Base-by-base conservation (phyloP, 768 basidiomycete genomes). In the Hygrophorus pudorinus region DNA sequence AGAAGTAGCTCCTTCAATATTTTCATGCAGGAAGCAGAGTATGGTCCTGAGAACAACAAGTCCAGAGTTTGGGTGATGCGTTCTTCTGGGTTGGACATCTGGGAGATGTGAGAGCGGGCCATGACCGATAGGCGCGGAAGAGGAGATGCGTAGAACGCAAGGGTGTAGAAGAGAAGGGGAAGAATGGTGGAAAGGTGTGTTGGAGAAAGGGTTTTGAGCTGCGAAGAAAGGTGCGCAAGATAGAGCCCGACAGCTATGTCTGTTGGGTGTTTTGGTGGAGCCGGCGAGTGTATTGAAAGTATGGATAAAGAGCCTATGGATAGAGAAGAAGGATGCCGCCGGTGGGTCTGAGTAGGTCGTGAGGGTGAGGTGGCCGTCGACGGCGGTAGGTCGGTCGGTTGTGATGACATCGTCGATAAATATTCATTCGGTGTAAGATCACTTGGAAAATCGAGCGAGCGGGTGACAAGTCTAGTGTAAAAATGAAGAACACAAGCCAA, bases 91-190 rank as follows among this genome's bases (percentile, higher is more conserved):
- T 51, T 10, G 28, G 33, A 33, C 59, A 59, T 47, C 60, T 24
- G 24, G 7, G 24, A 24, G 24, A 64, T 46, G 58, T 46, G 42
- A 66, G 55, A 30, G 71, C 57, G 47, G 57, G 24, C 57, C 40
- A 66, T 65, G 33, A 85, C 65, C 4, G 81, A 76, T 8, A 89
- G 62, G 6, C 81, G 75, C 32, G 85, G 81, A 12, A 89, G 71
- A 1, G 83, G 76, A 2, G 76, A 71, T 3, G 76, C 66, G 54
- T 75, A 82, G 52, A 75, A 78, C 1, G 80, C 76, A 17, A 84
- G 68, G 16, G 73, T 73, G 13, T 81, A 78, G 54, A 86, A 83
- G n/a, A 89, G 73, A 28, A 82, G 65, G 0, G 82, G 80, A n/a
- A 87, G 65, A 42, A 87, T 76, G 29, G 62, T 52, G 10, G 62